Conservation (phyloP, 2,329 filamentous ascomycete genomes). For the Diaporthe destruens region DNA sequence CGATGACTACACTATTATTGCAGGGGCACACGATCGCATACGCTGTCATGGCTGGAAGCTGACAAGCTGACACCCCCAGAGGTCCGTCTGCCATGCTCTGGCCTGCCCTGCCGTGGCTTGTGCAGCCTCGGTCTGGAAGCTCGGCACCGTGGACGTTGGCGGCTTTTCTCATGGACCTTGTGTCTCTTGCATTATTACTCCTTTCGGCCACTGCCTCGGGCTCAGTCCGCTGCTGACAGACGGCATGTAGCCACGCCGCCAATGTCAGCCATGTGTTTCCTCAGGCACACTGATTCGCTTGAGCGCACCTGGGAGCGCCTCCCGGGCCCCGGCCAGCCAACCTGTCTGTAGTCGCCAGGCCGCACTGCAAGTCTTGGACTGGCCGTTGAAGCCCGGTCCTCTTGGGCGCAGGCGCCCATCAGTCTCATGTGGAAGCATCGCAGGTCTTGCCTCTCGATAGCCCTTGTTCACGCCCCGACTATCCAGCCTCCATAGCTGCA, state of each 20-base stretch:
- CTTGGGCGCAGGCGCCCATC: slow-evolving; percentile 2
- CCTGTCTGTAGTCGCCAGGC: neutral
- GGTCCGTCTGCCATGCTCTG: neutral
- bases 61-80: neutral
- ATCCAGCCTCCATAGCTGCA: slow-evolving; percentile 5
- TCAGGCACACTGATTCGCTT: neutral
- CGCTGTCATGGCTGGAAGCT: neutral
- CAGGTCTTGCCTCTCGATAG: neutral
- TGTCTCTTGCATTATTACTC: slow-evolving; percentile 11
- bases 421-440: slow-evolving; percentile 31
- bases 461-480: neutral
- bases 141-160: too few species aligned
- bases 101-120: neutral
- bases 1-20: too few species aligned
- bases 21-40: neutral
- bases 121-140: neutral
- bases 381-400: neutral
- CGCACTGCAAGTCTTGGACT: neutral
- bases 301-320: neutral
- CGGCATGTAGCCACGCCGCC: slow-evolving; percentile 21
- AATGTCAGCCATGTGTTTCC: slow-evolving; percentile 17
- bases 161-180: neutral
- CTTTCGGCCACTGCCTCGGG: neutral
- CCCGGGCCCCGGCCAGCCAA: neutral
- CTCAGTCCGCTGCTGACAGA: slow-evolving; percentile 12